phyloP scores from a whole-genome alignment of 768 basidiomycete species.

The Suillus variegatus region DNA sequence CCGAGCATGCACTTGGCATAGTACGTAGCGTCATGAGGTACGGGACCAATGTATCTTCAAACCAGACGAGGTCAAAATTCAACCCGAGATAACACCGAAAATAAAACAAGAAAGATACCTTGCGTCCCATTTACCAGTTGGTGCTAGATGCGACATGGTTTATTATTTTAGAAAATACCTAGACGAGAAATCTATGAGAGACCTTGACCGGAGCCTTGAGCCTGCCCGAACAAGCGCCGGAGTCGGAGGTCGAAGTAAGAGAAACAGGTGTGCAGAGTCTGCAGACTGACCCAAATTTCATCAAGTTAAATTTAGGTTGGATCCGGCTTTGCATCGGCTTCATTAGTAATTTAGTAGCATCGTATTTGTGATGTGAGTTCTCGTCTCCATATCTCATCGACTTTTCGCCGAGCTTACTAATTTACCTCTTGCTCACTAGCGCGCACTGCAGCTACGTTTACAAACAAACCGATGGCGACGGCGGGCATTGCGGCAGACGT shows the following conservation, averaged over 20 bases:
- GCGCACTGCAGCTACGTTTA: too few relatives aligned
- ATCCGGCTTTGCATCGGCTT: not conserved
- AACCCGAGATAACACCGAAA: not conserved
- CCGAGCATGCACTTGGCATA: constrained; percentile 88
- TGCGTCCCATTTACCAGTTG: constrained; percentile 72
- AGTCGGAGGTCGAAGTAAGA: not conserved
- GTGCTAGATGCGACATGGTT: constrained; percentile 51
- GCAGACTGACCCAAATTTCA: not conserved
- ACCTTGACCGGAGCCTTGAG: not conserved
- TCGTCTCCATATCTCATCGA: too few relatives aligned
- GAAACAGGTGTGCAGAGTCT: not conserved
- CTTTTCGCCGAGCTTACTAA: too few relatives aligned
- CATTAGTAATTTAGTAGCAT: not conserved
- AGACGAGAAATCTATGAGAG: not conserved
- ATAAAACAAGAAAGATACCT: constrained; percentile 42
- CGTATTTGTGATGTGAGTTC: not conserved
- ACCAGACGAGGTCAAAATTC: constrained; percentile 10
- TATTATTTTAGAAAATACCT: constrained; percentile 24
- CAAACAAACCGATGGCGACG: too few relatives aligned
- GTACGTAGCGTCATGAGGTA: constrained; percentile 74
- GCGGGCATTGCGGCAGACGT: too few relatives aligned
- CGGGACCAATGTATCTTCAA: constrained; percentile 63
- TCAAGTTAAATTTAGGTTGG: not conserved
- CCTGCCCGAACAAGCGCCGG: not conserved
- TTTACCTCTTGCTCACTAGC: too few relatives aligned